Evolutionary conservation across 768 basidiomycete species (phyloP).

Genomic region (Xanthoconium purpureum): DNA sequence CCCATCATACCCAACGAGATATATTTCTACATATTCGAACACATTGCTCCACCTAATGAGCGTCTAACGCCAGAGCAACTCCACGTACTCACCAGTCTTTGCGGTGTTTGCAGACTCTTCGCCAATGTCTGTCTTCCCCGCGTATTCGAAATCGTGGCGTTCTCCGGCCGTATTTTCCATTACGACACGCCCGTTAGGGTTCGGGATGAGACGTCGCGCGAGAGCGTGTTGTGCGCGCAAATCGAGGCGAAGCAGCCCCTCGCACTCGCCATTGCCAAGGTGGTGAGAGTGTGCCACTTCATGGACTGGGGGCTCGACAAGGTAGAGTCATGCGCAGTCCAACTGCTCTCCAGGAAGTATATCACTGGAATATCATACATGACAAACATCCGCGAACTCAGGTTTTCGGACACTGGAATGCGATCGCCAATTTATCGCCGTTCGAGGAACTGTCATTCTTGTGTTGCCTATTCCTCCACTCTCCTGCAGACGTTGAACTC

Average conservation of each 20-base stretch:
- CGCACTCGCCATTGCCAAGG: conserved; percentile 28
- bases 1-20: too few species aligned
- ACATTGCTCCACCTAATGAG: conserved; percentile 22
- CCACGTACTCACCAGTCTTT: conserved; percentile 25
- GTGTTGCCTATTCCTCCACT: not conserved
- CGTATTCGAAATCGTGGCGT: too few species aligned
- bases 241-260: conserved; percentile 26
- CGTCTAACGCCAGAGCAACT: conserved; percentile 11
- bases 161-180: too few species aligned
- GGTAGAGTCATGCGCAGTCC: not conserved
- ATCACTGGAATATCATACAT: conserved; percentile 20
- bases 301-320: not conserved
- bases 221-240: conserved; percentile 23
- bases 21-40: conserved; percentile 40
- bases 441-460: conserved; percentile 20
- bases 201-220: conserved; percentile 20
- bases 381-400: too few species aligned
- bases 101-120: conserved; percentile 43
- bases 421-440: conserved; percentile 1
- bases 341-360: not conserved
- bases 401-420: conserved; percentile 16
- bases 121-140: too few species aligned
- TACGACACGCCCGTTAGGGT: too few species aligned
- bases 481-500: not conserved
- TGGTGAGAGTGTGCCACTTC: conserved; percentile 28